phyloP scores from a whole-genome alignment of 805 yeast species.

The Candida coquimbonensis region DNA sequence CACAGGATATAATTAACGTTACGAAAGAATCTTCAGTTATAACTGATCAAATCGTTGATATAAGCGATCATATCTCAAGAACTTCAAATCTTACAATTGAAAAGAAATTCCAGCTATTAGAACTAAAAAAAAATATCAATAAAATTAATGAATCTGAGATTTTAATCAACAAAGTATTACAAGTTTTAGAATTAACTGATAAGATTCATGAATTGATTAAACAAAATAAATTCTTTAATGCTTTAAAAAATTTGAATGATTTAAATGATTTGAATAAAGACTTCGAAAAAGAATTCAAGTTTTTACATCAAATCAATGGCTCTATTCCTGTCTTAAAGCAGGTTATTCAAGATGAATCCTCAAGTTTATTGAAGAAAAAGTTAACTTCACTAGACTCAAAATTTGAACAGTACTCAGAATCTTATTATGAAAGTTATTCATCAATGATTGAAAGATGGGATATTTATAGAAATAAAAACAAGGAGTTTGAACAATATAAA shows the following conservation, averaged over 20 bases:
- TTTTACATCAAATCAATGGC: conserved; percentile 63
- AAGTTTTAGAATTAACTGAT: conserved; percentile 79
- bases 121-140: conserved; percentile 52
- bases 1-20: conserved; percentile 56
- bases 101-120: conserved; percentile 52
- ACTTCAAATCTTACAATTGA: conserved; percentile 62
- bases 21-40: conserved; percentile 50
- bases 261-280: conserved; percentile 64
- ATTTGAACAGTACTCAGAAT: conserved; percentile 45
- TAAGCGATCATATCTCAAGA: conserved; percentile 51
- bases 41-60: conserved; percentile 44
- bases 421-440: conserved; percentile 46
- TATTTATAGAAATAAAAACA: conserved; percentile 34
- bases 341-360: conserved; percentile 68
- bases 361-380: conserved; percentile 58
- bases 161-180: conserved; percentile 65
- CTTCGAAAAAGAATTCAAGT: conserved; percentile 63
- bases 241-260: conserved; percentile 75
- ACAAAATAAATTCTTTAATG: conserved; percentile 72
- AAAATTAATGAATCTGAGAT: conserved; percentile 68
- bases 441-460: conserved; percentile 58
- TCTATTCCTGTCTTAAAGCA: conserved; percentile 72
- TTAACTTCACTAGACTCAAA: conserved; percentile 44
- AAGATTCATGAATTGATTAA: conserved; percentile 76
- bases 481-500: conserved; percentile 46